Evolutionary conservation across 371 early-diverging fungal species (phyloP).

Genomic region (Rhizopus microsporus): DNA sequence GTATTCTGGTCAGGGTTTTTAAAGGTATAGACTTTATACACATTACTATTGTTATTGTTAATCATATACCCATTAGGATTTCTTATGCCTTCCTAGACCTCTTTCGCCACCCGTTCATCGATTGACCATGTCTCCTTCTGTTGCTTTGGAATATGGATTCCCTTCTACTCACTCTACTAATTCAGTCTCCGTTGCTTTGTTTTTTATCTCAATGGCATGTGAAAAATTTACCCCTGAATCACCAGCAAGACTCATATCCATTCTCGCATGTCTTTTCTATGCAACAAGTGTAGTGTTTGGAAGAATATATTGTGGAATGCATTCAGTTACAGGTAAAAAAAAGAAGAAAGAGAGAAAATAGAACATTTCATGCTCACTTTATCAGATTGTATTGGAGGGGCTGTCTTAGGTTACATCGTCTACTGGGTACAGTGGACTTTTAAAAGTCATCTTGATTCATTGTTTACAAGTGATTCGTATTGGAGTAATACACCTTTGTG

Average conservation of each 20-base stretch:
- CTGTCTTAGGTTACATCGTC: constrained; percentile 57
- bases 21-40: constrained; percentile 57
- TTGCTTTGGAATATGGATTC: constrained; percentile 78
- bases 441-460: constrained; percentile 48
- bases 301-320: constrained; percentile 80
- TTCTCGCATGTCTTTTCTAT: constrained; percentile 54
- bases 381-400: constrained; percentile 70
- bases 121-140: constrained; percentile 60
- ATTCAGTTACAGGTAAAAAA: constrained; percentile 58
- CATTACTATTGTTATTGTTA: no score
- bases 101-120: constrained; percentile 72
- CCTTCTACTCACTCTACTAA: constrained; percentile 82
- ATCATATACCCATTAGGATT: constrained; percentile 52
- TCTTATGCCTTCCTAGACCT: constrained; percentile 75
- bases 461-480: constrained; percentile 53
- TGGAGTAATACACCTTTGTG: constrained; percentile 42
- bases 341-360: not conserved
- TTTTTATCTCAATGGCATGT: constrained; percentile 53
- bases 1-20: constrained; percentile 70
- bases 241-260: constrained; percentile 40
- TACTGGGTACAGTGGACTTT: constrained; percentile 64
- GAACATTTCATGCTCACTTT: not conserved
- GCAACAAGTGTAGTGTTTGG: constrained; percentile 68
- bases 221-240: constrained; percentile 42
- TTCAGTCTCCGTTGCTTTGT: constrained; percentile 71